Evolutionary conservation across 2,329 filamentous ascomycete genomes (phyloP).

Genomic region (Penicillium sp.): DNA sequence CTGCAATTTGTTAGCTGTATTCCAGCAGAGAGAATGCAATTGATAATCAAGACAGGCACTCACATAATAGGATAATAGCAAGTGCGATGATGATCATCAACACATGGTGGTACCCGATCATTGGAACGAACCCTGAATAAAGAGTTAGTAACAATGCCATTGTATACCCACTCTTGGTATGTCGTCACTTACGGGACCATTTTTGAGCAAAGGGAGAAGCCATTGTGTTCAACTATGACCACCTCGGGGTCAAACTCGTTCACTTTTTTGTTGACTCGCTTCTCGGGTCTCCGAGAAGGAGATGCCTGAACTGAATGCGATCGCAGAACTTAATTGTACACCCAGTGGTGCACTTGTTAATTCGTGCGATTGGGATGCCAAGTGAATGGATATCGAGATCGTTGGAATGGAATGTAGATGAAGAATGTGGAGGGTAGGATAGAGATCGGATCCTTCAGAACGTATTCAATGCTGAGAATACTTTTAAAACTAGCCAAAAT

Average conservation of each 20-base stretch:
- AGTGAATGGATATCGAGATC: conserved; percentile 11
- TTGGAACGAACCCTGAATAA: conserved; percentile 54
- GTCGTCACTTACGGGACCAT: conserved; percentile 36
- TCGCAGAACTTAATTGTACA: conserved; percentile 7
- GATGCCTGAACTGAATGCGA: conserved; percentile 12
- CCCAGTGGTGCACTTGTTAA: background rate
- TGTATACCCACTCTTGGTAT: background rate
- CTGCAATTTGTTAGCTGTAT: conserved; percentile 49
- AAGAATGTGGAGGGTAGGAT: conserved; percentile 18
- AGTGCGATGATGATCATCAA: conserved; percentile 96
- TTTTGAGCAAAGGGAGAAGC: conserved; percentile 31
- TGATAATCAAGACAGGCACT: conserved; percentile 42
- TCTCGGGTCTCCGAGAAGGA: conserved; percentile 44
- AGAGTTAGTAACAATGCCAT: conserved; percentile 9
- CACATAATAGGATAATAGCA: conserved; percentile 91
- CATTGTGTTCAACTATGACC: conserved; percentile 25
- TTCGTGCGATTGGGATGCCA: background rate
- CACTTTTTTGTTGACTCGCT: conserved; percentile 32
- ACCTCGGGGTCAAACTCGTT: conserved; percentile 10
- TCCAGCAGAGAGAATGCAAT: background rate
- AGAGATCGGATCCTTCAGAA: conserved; percentile 6
- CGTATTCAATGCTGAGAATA: conserved; percentile 2
- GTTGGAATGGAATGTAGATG: conserved; percentile 31
- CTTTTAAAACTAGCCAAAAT: background rate
- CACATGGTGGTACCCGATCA: conserved; percentile 74